Evolutionary conservation across 2,329 filamentous ascomycete genomes (phyloP), one percentile per base, ranked within the genome.

Genomic region (Xylariaceae sp.): DNA sequence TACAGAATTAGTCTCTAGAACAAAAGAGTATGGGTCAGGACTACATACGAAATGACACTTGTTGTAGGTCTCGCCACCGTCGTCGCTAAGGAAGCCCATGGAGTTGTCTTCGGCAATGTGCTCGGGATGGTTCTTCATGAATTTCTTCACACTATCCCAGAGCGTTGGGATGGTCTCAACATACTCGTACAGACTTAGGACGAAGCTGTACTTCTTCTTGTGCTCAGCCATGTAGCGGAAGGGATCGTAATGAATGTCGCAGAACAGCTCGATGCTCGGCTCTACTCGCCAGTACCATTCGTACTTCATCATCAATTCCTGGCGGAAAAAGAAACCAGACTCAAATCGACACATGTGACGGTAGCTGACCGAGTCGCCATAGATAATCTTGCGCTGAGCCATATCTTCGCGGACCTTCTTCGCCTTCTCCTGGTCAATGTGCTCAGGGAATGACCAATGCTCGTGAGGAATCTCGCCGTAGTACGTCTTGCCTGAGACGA

Each of bases 221-320:
- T 96, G 87, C 72, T 97, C 92, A 68, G 88, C 87, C 92, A 99
- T 97, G 79, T 86, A 92, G 65, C 90, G 90, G 87, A 99, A 99
- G 6, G 94, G 90, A 72, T 99, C 94, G 75, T 96, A 96, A 75
- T 91, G 83, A 71, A 99, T 83, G 73, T 99, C 94, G 77, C 94
- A 99, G 82, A 86, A 97, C 63, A 99, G 88, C 80, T 97, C 90
- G 73, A 99, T 87, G 76, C 90, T 94, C 68, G 94, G 94, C 82
- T 99, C 94, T 11, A 99, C 94, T 67, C 95, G 90, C 94, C 94
- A 99, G 83, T 99, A 99, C 85, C 91, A 99, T 73, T 99, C 94
- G 76, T 96, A 99, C 74, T 97, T 92, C 74, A 90, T 78, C 90
- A 99, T 92, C 67, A 97, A 78, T 35, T 86, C 84, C 74, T 99